Base-by-base conservation (phyloP, 140 eudicot species). In the Stevia rebaudiana region DNA sequence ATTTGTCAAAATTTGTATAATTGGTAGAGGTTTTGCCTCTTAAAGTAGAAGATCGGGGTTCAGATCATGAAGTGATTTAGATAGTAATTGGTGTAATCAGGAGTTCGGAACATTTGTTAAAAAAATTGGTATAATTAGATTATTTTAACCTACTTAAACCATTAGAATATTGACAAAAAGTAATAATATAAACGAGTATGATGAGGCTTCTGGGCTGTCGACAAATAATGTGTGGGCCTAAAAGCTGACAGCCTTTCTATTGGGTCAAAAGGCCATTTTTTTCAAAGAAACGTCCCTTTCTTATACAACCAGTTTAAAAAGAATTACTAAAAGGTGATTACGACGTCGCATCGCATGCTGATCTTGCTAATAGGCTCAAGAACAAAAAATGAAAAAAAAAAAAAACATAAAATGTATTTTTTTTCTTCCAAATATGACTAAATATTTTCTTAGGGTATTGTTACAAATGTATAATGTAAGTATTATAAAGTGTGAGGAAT, bases 221-320 rank as follows among this genome's bases (percentile, higher is more conserved):
- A 52, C 71, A 63, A 47, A 63, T 41, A 51, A 6, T 25, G n/a
- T 1, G 47, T 74, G 79, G 79, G 65, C 70, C 65, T 4, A 67
- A 68, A 74, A 74, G 70, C 65, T 60, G 70, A 68, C 58, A 18
- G 61, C 63, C 73, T 60, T 47, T 74, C 68, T 50, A 46, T 42
- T 74, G 50, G 74, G 74, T 41, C 62, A 58, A 74, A 63, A 49
- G 12, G 58, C 59, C 60, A n/a, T 60, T 74, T 59, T 48, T 17
- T 13, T 4, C 41, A 23, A 37, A 37, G 55, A 58, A 28, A 17
- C 13, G 65, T 67, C 74, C 8, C 37, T 50, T 62, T 62, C 65
- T 28, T 41, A 28, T 28, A 51, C 77, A 64, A 63, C 7, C 19
- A 73, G 67, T 73, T 73, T 43, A 3, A 63, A 63, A 56, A 73